phyloP scores from a whole-genome alignment of 169 alveolate species.

The Cryptosporidium andersoni region DNA sequence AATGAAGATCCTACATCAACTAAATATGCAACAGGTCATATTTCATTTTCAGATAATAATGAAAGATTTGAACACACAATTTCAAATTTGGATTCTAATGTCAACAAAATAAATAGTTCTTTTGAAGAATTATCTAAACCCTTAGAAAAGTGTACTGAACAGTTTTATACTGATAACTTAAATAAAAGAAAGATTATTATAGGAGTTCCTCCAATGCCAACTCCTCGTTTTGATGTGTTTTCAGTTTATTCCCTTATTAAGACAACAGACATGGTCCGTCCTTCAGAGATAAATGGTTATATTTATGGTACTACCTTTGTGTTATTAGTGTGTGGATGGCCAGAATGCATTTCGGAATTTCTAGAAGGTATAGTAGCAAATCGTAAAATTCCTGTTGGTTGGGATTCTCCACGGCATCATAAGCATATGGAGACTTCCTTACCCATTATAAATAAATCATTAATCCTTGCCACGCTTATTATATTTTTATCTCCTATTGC shows the following conservation, averaged over 20 bases:
- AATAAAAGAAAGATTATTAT: not conserved
- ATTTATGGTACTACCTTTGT: conserved; percentile 66
- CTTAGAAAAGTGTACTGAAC: too few species aligned
- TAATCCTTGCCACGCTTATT: conserved; percentile 46
- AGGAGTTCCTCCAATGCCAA: conserved; percentile 65
- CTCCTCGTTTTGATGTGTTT: conserved; percentile 24
- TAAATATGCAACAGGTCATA: too few species aligned
- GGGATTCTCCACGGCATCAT: conserved; percentile 53
- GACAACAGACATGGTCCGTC: conserved; percentile 40
- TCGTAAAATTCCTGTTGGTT: conserved; percentile 64
- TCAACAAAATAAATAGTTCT: too few species aligned
- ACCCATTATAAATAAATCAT: conserved; percentile 46
- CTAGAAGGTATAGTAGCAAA: conserved; percentile 43
- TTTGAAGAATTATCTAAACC: too few species aligned
- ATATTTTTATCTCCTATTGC: conserved; percentile 32
- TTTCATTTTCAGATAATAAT: too few species aligned
- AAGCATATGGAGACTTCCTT: conserved; percentile 12
- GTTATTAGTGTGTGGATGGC: conserved; percentile 67
- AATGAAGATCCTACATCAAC: too few species aligned
- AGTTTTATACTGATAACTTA: too few species aligned
- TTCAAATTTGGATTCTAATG: not conserved
- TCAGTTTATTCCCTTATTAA: conserved; percentile 40
- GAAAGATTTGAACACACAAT: not conserved
- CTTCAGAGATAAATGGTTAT: conserved; percentile 68
- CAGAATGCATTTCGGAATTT: conserved; percentile 59